Evolutionary conservation across 2,329 filamentous ascomycete genomes (phyloP).

Genomic region (Aspergillus novofumigatus): DNA sequence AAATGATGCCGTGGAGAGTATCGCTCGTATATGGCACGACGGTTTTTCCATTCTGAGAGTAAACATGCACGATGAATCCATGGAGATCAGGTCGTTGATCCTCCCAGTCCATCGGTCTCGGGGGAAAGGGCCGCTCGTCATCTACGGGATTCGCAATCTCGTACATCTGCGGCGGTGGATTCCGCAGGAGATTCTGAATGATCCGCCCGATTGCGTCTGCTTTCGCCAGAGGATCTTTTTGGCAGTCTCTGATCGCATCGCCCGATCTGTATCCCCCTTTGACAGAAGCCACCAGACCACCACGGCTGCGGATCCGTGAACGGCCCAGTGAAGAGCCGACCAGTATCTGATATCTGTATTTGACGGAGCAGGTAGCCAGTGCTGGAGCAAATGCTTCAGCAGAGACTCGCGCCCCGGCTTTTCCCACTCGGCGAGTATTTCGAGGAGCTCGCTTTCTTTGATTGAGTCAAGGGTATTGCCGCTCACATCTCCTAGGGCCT

Average conservation of each 20-base stretch:
- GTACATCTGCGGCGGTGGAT: neutral
- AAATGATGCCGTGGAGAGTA: too few species aligned
- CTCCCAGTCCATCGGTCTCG: too few species aligned
- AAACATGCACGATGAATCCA: too few species aligned
- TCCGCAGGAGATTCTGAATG: slow-evolving; percentile 1
- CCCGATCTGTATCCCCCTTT: neutral
- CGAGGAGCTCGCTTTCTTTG: neutral
- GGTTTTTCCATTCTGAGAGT: too few species aligned
- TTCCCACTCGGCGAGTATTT: slow-evolving; percentile 3
- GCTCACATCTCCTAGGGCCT: too few species aligned
- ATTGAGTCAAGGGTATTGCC: too few species aligned
- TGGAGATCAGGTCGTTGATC: too few species aligned
- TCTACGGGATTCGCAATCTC: too few species aligned
- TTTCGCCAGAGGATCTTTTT: too few species aligned
- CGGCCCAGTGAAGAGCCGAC: slow-evolving; percentile 6
- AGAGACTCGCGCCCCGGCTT: slow-evolving; percentile 1
- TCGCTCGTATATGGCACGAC: too few species aligned
- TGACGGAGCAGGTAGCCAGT: neutral
- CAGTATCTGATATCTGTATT: neutral
- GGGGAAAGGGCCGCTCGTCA: too few species aligned
- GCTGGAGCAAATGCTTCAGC: slow-evolving; percentile 1
- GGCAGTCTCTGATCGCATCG: too few species aligned
- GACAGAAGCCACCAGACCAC: slow-evolving; percentile 8
- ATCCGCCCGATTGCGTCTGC: neutral
- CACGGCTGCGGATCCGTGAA: slow-evolving; percentile 1